Evolutionary conservation across 257 asterid species (phyloP).

Genomic region (Solanum ossicruentum): DNA sequence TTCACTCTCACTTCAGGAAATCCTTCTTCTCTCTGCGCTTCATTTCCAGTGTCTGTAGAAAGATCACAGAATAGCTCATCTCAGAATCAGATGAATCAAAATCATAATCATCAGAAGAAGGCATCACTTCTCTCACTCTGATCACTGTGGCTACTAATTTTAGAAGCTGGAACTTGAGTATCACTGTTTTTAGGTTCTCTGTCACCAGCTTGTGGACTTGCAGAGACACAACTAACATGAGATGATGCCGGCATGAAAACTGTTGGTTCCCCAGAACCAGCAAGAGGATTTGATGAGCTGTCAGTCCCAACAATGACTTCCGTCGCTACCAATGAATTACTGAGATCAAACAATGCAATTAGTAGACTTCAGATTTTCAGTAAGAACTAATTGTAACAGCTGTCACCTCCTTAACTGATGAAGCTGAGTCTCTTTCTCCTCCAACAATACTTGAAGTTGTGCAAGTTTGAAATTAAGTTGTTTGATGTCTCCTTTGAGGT

Average conservation of each 20-base stretch:
- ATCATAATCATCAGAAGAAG: not conserved
- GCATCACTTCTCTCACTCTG: conserved; percentile 26
- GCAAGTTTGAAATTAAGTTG: conserved; percentile 65
- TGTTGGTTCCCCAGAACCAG: conserved; percentile 29
- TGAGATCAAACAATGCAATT: conserved; percentile 12
- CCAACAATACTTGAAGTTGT: conserved; percentile 54
- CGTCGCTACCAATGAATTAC: conserved; percentile 19
- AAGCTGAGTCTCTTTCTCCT: conserved; percentile 60
- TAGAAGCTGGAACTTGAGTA: conserved; percentile 24
- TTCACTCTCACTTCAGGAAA: conserved; percentile 69
- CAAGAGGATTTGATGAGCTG: conserved; percentile 11
- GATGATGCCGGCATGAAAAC: conserved; percentile 9
- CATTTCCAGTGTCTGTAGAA: conserved; percentile 35
- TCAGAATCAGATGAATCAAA: not conserved
- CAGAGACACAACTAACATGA: conserved; percentile 16
- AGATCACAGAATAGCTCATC: conserved; percentile 7
- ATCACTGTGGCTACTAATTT: conserved; percentile 9
- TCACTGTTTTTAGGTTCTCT: conserved; percentile 18
- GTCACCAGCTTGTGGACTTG: conserved; percentile 22
- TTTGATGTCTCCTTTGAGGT: conserved; percentile 68
- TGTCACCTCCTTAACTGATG: conserved; percentile 42
- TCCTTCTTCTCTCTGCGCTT: conserved; percentile 49
- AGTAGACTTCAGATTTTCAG: conserved; percentile 1
- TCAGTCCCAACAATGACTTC: conserved; percentile 1
- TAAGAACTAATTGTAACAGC: conserved; percentile 1